Percentiles rank a stretch among this genome's conserved stretches.
These are phyloP conservation scores for Adansonia digitata DNA, from an alignment of 345 rosid genomes.

Conservation along the genomic window DNA sequence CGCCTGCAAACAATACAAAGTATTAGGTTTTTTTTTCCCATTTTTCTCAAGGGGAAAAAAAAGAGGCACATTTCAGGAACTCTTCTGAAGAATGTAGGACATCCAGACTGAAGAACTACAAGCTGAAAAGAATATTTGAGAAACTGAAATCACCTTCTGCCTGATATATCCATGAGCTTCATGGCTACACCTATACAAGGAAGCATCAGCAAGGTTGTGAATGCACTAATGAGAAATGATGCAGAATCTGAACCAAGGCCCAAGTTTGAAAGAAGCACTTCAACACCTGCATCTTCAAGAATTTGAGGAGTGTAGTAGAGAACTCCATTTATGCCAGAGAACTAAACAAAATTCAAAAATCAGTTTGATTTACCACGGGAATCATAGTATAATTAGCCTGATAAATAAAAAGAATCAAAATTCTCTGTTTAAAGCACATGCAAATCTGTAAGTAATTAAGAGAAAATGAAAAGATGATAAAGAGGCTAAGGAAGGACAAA, in stretches of 20 bases:
- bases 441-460: too few species aligned
- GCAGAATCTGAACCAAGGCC: constrained; percentile 73
- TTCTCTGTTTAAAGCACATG: too few species aligned
- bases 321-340: constrained; percentile 96
- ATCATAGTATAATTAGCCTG: background rate
- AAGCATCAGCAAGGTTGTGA: constrained; percentile 79
- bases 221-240: constrained; percentile 84
- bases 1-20: constrained; percentile 44
- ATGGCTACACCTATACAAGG: constrained; percentile 71
- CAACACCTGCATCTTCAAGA: constrained; percentile 62
- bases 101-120: too few species aligned
- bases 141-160: constrained; percentile 66
- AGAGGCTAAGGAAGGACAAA: too few species aligned
- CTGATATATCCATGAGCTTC: constrained; percentile 88
- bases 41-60: background rate
- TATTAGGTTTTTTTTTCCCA: background rate
- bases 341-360: constrained; percentile 33
- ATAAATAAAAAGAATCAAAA: background rate
- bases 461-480: too few species aligned
- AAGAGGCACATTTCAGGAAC: too few species aligned
- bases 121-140: too few species aligned
- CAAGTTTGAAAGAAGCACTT: constrained; percentile 54
- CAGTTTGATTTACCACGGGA: background rate
- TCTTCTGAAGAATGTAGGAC: too few species aligned
- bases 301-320: constrained; percentile 98